Evolutionary conservation across 768 basidiomycete species (phyloP).

Genomic region (Calocera cornea): DNA sequence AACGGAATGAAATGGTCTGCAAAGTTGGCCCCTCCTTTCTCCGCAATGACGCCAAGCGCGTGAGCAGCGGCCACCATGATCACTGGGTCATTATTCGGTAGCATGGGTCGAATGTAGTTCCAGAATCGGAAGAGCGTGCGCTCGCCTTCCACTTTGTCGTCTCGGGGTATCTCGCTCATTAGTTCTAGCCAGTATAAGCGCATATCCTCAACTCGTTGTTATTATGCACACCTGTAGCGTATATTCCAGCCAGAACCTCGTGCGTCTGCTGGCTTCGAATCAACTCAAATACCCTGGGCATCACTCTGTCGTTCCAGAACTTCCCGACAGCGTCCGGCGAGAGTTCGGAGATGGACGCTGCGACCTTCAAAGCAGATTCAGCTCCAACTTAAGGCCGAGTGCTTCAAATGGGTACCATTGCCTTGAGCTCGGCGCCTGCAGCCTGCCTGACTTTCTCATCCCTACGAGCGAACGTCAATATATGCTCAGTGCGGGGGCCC

Average conservation of each 20-base stretch:
- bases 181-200: not conserved
- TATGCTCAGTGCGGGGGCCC: not conserved
- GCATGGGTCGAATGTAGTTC: constrained; percentile 3
- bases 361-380: constrained; percentile 37
- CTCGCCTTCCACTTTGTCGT: constrained; percentile 1
- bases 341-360: constrained; percentile 61
- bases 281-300: constrained; percentile 62
- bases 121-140: not conserved
- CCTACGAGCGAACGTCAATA: not conserved
- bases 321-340: constrained; percentile 67
- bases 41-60: constrained; percentile 74
- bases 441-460: constrained; percentile 2
- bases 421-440: constrained; percentile 1
- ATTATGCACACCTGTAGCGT: constrained; percentile 60
- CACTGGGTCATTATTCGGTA: not conserved
- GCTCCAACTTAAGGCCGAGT: no score
- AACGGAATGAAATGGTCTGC: constrained; percentile 82
- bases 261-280: constrained; percentile 65
- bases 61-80: constrained; percentile 91
- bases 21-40: constrained; percentile 68
- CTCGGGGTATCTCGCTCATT: constrained; percentile 5
- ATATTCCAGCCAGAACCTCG: constrained; percentile 74
- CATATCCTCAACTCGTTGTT: constrained; percentile 63
- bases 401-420: not conserved
- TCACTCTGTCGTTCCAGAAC: constrained; percentile 77